Conservation (phyloP, 192 early-diverging fungal species). For the Lunasporangiospora selenospora region DNA sequence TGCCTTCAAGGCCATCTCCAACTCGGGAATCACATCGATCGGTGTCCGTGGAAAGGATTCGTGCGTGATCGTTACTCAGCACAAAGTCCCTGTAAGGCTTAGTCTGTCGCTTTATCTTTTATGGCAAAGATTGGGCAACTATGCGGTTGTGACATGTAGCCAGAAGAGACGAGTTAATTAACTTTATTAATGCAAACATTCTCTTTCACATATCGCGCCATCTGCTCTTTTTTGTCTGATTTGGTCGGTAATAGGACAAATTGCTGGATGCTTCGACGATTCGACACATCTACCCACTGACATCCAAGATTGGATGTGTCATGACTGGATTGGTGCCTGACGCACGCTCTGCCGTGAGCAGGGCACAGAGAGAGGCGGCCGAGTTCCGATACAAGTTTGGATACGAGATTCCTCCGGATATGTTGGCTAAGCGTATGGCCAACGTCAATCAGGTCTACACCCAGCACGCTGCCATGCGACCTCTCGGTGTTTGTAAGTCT, state of each 20-base stretch:
- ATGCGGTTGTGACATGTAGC: no score
- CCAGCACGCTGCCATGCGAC: constrained; percentile 98
- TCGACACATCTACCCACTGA: constrained; percentile 93
- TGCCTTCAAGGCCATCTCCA: constrained; percentile 99
- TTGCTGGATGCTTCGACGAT: constrained; percentile 92
- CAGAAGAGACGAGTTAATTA: no score
- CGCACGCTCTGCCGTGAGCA: constrained; percentile 90
- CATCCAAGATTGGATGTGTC: constrained; percentile 94
- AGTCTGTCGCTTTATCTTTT: no score
- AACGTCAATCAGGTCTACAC: constrained; percentile 99
- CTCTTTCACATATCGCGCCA: no score
- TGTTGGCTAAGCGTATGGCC: constrained; percentile 97
- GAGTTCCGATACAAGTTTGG: constrained; percentile 99
- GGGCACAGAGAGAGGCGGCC: constrained; percentile 94
- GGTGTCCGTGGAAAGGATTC: constrained; percentile 96
- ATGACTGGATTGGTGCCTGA: constrained; percentile 99
- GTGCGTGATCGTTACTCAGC: constrained; percentile 95
- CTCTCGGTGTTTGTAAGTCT: constrained; percentile 90
- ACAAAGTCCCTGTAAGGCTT: constrained; percentile 85
- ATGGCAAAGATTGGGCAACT: no score
- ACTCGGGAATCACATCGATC: constrained; percentile 94
- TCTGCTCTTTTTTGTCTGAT: background rate
- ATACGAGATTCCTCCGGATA: constrained; percentile 95
- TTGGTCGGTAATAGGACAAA: constrained; percentile 77
- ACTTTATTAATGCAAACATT: no score